These are phyloP conservation scores for Cyberlindnera saturnus DNA, from an alignment of 805 yeast species.

Conservation along the genomic window DNA sequence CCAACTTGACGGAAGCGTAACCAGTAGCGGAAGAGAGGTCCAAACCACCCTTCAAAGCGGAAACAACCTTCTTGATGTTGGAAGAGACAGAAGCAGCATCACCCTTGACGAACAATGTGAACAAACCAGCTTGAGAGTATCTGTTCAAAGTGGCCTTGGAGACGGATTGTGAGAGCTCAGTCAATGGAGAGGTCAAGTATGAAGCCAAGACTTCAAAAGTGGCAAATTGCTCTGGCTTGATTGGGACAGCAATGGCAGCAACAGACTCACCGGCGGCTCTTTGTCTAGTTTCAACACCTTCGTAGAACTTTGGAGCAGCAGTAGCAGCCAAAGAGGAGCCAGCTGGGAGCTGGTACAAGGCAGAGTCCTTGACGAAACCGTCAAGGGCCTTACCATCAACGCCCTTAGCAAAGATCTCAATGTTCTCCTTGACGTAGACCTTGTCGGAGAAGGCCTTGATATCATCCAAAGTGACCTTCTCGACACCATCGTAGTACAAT, in stretches of 20 bases:
- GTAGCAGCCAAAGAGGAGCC: conserved; percentile 44
- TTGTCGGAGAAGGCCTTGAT: conserved; percentile 59
- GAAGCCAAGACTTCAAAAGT: conserved; percentile 66
- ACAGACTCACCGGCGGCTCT: conserved; percentile 60
- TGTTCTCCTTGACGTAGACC: conserved; percentile 64
- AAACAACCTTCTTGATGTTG: conserved; percentile 55
- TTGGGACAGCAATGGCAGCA: conserved; percentile 80
- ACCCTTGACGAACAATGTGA: conserved; percentile 63
- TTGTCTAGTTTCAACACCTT: conserved; percentile 65
- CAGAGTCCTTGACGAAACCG: conserved; percentile 59
- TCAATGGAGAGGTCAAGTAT: conserved; percentile 56
- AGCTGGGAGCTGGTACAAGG: conserved; percentile 54
- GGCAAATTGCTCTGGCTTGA: conserved; percentile 55
- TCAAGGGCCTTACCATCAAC: conserved; percentile 66
- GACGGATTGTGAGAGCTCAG: conserved; percentile 45
- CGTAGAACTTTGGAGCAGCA: conserved; percentile 38
- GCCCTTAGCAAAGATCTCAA: conserved; percentile 68
- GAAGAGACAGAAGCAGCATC: conserved; percentile 51
- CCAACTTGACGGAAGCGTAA: conserved; percentile 39
- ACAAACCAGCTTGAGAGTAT: conserved; percentile 77
- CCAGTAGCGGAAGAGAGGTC: conserved; percentile 56
- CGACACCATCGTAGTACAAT: conserved; percentile 63
- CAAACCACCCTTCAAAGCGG: conserved; percentile 44
- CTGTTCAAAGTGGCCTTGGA: conserved; percentile 48
- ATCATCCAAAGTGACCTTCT: conserved; percentile 53